Base-by-base conservation (phyloP, 768 basidiomycete species). In the Auriscalpium vulgare region DNA sequence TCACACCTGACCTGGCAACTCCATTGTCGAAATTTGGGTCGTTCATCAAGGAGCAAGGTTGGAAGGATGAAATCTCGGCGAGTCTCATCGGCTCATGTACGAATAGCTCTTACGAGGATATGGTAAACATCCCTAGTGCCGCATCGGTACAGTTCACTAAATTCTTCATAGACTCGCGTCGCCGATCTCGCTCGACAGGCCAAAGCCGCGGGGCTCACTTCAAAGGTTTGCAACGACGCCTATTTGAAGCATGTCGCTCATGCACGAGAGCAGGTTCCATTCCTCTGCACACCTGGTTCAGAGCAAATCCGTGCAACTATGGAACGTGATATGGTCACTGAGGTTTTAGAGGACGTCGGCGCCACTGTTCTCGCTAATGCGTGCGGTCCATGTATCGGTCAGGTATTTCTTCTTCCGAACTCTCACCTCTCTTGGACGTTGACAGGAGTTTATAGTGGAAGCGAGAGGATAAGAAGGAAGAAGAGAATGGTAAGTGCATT, bases 231-330 rank as follows among this genome's bases (percentile, higher is more conserved):
- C 10, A 14, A 13, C 47, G n/a, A 8, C 7, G 23, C 11, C 17
- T 14, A 21, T 50, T 21, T 43, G 14, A 11, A 37, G 17, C 11
- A 21, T 7, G 17, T 36, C 51, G 19, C 44, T n/a, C 19, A 29
- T 51, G 29, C 17, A 13, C 34, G 16, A n/a, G 5, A n/a, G 14
- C 44, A 85, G 84, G 81, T 91, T 49, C 91, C 91, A 17, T 93
- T 93, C 73, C 74, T 92, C 16, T 90, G 88, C 60, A 93, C 91
- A 10, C 91, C 91, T 0, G 91, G 93, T 11, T 94, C 92, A 37
- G 97, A 99, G 67, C 89, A 97, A 65, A 97, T 99, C 62, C 82
- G 95, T 49, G 97, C 97, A 1, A 99, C 97, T 0, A 94, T 98
- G 75, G 93, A 97, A 72, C 84, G 95, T 37, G 97, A 99, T 68